Base-by-base conservation (phyloP, 1,139 yeast species). In the Debaryomycetaceae sp. region DNA sequence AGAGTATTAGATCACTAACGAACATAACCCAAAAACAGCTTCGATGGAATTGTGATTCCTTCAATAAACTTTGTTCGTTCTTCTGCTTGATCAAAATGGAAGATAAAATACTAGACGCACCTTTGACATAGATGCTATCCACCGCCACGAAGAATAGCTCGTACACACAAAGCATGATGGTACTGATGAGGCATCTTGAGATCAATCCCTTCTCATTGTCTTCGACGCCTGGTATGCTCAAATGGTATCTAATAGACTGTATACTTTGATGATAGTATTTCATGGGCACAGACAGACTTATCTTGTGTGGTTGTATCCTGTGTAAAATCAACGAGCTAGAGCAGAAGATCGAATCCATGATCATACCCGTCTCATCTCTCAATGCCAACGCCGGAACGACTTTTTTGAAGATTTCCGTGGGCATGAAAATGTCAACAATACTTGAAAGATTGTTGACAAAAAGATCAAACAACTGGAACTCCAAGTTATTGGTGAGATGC, bases 21-120 rank as follows among this genome's bases (percentile, higher is more conserved):
- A 63, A 61, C 50, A 67, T 60, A 4, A 67, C 65, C 74, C 75
- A 69, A 48, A 67, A 67, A 44, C 74, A 66, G 39, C 65, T 54
- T 39, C 60, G 62, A 43, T 64, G 60, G 43, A 70, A 66, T 5
- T 65, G 68, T 1, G 70, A 65, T 34, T 49, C 50, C 37, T 56
- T 58, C 41, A 68, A 55, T 7, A 60, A 49, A 42, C 63, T 56
- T 24, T 49, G 49, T 8, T 51, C 44, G 13, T 46, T 50, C n/a
- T 49, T 49, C n/a, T 52, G 47, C 41, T 55, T 60, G 30, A 56
- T 49, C 34, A 67, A 52, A 2, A 68, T 58, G 1, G 69, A 59
- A 22, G 65, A 54, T 27, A 68, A 52, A 9, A 68, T 60, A 35
- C 65, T 59, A 4, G 65, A 62, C 1, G 74, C 74, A 1, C 72